These are phyloP conservation scores for Castanea mollissima DNA, from an alignment of 306 rosid species.

Conservation along the genomic window DNA sequence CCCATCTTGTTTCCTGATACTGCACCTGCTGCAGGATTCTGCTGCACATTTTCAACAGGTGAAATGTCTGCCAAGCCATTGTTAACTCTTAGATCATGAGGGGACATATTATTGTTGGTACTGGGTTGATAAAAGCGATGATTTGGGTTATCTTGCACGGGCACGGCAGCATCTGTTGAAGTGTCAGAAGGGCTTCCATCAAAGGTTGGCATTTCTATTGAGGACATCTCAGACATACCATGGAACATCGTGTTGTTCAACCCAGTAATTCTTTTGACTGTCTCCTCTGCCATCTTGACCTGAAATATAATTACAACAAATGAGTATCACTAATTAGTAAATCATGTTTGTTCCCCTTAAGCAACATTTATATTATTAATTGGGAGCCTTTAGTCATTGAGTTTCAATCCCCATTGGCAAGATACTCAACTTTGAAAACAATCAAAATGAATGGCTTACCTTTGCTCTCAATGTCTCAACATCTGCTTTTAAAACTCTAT, in stretches of 20 bases:
- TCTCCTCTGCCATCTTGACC: slow-evolving; percentile 94
- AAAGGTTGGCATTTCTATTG: slow-evolving; percentile 55
- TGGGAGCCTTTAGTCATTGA: not conserved
- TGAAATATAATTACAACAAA: slow-evolving; percentile 22
- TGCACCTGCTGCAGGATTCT: slow-evolving; percentile 31
- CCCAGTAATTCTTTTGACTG: slow-evolving; percentile 68
- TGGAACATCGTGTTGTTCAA: slow-evolving; percentile 48
- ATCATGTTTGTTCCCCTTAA: slow-evolving; percentile 6
- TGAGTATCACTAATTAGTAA: slow-evolving; percentile 14
- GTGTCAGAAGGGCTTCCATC: slow-evolving; percentile 75
- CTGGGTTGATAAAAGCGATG: slow-evolving; percentile 46
- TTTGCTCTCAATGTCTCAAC: slow-evolving; percentile 92
- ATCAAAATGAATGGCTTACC: slow-evolving; percentile 37
- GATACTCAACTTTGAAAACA: not conserved
- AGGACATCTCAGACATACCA: slow-evolving; percentile 56
- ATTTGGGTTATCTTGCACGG: slow-evolving; percentile 57
- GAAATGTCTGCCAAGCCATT: slow-evolving; percentile 42
- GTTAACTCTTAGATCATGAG: slow-evolving; percentile 42
- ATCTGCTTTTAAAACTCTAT: slow-evolving; percentile 85
- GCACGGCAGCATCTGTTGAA: slow-evolving; percentile 64
- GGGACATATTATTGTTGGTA: slow-evolving; percentile 31
- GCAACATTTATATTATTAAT: not conserved
- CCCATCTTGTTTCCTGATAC: slow-evolving; percentile 52
- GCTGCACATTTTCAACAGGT: slow-evolving; percentile 49
- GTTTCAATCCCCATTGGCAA: slow-evolving; percentile 9